These are phyloP conservation scores for Aciculoconidium aculeatum DNA, from an alignment of 805 yeast species.

Conservation along the genomic window DNA sequence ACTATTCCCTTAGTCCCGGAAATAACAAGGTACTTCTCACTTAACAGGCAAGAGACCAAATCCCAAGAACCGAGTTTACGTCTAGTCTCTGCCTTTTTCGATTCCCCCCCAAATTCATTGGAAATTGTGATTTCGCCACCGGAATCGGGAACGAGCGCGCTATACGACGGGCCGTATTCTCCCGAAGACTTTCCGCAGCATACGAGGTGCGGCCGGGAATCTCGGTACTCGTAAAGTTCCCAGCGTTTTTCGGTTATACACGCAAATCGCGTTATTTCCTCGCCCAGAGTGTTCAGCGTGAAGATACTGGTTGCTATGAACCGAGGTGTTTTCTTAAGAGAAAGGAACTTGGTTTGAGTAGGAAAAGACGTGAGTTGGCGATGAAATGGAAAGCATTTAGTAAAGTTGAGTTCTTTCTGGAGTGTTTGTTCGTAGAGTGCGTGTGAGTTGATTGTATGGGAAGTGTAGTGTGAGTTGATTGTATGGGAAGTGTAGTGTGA, in stretches of 20 bases:
- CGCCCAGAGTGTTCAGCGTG: conserved; percentile 28
- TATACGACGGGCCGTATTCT: conserved; percentile 51
- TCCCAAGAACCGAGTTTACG: conserved; percentile 49
- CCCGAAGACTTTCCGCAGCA: conserved; percentile 69
- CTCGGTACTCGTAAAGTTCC: conserved; percentile 61
- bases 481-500: conserved; percentile 2
- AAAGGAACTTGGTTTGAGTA: conserved; percentile 41
- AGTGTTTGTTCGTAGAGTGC: conserved; percentile 4
- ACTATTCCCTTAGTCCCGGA: conserved; percentile 71
- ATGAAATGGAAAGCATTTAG: conserved; percentile 78
- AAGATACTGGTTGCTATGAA: conserved; percentile 27
- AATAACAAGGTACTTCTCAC: conserved; percentile 55
- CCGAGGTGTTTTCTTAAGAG: conserved; percentile 22
- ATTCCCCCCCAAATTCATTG: conserved; percentile 16
- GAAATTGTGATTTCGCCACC: conserved; percentile 20
- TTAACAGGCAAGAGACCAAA: conserved; percentile 52
- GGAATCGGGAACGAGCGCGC: conserved; percentile 2
- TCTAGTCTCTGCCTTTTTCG: conserved; percentile 19
- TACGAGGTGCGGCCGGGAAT: conserved; percentile 44
- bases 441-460: conserved; percentile 3
- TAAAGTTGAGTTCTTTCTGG: conserved; percentile 58
- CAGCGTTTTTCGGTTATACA: conserved; percentile 63
- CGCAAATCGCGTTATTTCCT: conserved; percentile 56
- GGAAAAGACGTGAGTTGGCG: conserved; percentile 51
- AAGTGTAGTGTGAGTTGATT: conserved; percentile 1